Percentiles rank a stretch among this genome's conserved stretches.
phyloP scores from a whole-genome alignment of 2,329 filamentous ascomycete genomes.

The Clarireedia homoeocarpa region DNA sequence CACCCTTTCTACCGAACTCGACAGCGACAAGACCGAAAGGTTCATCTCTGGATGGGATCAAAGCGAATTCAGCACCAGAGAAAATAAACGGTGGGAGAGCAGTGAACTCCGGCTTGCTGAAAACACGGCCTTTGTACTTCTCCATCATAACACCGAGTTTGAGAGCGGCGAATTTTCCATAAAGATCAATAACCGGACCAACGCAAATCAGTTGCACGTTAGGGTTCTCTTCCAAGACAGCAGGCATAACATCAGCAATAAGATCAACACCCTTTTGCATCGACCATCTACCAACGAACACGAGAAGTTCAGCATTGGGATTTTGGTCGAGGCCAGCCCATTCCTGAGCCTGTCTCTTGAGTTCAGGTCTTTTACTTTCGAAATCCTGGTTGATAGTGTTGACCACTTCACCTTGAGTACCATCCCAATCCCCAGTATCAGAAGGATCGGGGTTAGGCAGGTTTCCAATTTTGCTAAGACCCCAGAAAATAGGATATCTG shows the following conservation, averaged over 20 bases:
- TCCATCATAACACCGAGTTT: slow-evolving; percentile 59
- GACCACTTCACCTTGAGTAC: slow-evolving; percentile 37
- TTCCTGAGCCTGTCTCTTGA: slow-evolving; percentile 55
- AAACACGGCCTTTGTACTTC: slow-evolving; percentile 54
- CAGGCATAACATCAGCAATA: slow-evolving; percentile 60
- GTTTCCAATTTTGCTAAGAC: slow-evolving; percentile 59
- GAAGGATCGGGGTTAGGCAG: slow-evolving; percentile 60
- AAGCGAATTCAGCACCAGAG: slow-evolving; percentile 58
- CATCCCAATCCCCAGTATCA: slow-evolving; percentile 48
- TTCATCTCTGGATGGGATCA: slow-evolving; percentile 62
- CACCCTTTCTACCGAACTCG: slow-evolving; percentile 61
- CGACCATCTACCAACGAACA: slow-evolving; percentile 63
- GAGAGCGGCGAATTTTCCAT: slow-evolving; percentile 59
- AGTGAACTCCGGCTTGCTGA: slow-evolving; percentile 61
- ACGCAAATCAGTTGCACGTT: slow-evolving; percentile 55
- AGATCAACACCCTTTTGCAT: slow-evolving; percentile 63
- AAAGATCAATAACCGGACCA: slow-evolving; percentile 59
- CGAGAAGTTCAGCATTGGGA: slow-evolving; percentile 55
- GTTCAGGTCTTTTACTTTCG: slow-evolving; percentile 43
- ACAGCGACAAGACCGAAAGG: slow-evolving; percentile 63
- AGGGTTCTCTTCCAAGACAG: slow-evolving; percentile 50
- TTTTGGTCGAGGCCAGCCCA: slow-evolving; percentile 58
- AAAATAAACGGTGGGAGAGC: slow-evolving; percentile 60
- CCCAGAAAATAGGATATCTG: slow-evolving; percentile 62
- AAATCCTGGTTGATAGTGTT: slow-evolving; percentile 46